Base-by-base conservation (phyloP, 2,329 filamentous ascomycete genomes). In the Apiospora kogelbergensis region DNA sequence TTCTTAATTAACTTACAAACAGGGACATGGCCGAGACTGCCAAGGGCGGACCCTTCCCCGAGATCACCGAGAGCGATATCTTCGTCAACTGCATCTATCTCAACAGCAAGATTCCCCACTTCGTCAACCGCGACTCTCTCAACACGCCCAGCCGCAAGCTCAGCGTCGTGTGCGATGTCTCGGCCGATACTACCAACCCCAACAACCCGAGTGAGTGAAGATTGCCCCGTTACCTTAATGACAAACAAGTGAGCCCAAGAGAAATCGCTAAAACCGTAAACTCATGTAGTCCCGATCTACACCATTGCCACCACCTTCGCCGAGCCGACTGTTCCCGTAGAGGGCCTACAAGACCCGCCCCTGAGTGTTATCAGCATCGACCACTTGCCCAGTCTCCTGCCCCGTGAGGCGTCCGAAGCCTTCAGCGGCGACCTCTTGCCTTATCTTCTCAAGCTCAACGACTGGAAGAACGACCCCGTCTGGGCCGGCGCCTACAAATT, bases 21-120 rank as follows among this genome's bases (percentile, higher is more conserved):
- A n/a, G n/a, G 87, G 94, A 97, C 83, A 87, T 97, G 78, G 87
- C 87, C 41, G 93, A 97, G 86, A 97, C 94, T 46, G 85, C 85
- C 69, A 87, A 87, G 80, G 89, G 90, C 68, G 93, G 93, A 0
- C 93, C 93, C 11, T 96, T 95, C 81, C 81, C 85, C 71, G 93
- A 96, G 83, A 94, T 97, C 76, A 84, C 90, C 63, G 88, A 93
- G 80, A 87, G 84, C 70, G 90, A 93, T 76, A 91, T 94, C 77
- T 93, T 94, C 78, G 86, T 96, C 80, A 97, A 96, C 84, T 94
- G 92, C 87, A 95, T 97, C 79, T 97, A 97, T 83, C 89, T 98
- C 53, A 89, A 86, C 71, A 84, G 89, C 74, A 88, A 91, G 78
- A 95, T 96, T 73, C 92, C 93, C 33, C 91, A 92, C 42, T 98